Base-by-base conservation (phyloP, 108 stramenopile genomes). In the Stephanodiscus triporus region DNA sequence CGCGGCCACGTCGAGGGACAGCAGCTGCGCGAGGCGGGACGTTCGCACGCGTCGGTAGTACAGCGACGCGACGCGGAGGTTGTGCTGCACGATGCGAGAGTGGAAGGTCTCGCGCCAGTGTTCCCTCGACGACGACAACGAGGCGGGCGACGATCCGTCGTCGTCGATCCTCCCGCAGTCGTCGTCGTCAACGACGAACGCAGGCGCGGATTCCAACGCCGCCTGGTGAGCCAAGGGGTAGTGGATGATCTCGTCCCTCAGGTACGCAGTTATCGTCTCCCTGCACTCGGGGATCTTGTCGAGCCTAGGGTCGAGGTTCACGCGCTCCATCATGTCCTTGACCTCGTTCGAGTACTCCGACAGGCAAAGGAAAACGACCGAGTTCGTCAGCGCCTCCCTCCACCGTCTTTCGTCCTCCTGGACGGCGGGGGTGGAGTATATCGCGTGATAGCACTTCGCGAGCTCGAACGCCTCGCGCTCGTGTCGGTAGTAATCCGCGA, bases 21-120 rank as follows among this genome's bases (percentile, higher is more conserved):
- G 72, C 13, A 99, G 73, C 69, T 95, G 86, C 23, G 96, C 97
- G 49, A 98, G 84, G 45, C 99, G 88, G 9, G 75, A 73, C 26
- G 91, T 86, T 42, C 88, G 84, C 48, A 99, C 97, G 16, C 94
- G 96, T 66, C 85, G 84, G 73, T 98, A 99, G 83, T 98, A 99
- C 27, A 81, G 29, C 8, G 95, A 78, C 8, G 78, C 79, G 23
- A 96, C 82, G 16, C 99, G 91, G 53, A 99, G 84, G 85, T 99
- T 99, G 89, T 99, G 98, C 81, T 99, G 96, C 23, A 96, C 86
- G 66, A 99, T 95, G 49, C 99, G 89, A 36, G 84, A 85, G 72
- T 93, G 87, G 45, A 99, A 95, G 40, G 78, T 81, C 26, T 85
- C 83, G 22, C 73, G 78, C 92, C 95, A 97, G 72, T 89, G 88